Evolutionary conservation across 352 stramenopile species (phyloP).

Genomic region (Globisporangium parvum): DNA sequence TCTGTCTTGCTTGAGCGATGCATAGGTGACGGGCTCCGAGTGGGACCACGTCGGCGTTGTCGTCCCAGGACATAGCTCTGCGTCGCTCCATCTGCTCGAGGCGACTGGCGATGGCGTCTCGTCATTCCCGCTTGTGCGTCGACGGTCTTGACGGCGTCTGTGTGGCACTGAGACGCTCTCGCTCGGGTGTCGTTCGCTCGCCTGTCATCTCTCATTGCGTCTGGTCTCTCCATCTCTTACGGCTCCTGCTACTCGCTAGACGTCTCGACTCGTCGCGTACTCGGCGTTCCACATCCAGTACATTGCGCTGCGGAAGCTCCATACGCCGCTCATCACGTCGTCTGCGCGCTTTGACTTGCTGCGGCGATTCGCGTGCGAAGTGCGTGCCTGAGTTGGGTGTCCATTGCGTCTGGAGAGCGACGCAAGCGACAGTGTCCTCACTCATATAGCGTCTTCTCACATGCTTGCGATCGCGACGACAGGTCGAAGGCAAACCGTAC

Average conservation of each 20-base stretch:
- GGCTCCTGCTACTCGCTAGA: conserved; percentile 5
- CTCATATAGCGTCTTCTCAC: neutral
- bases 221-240: neutral
- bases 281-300: conserved; percentile 41
- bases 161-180: neutral
- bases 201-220: neutral
- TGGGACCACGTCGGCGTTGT: conserved; percentile 65
- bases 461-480: neutral
- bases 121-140: conserved; percentile 33
- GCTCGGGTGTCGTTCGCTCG: too few relatives aligned
- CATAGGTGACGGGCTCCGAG: conserved; percentile 47
- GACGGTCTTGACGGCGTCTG: neutral
- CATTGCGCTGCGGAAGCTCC: conserved; percentile 39
- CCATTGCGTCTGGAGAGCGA: neutral
- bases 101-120: conserved; percentile 63
- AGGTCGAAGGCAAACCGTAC: conserved; percentile 47
- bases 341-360: conserved; percentile 43
- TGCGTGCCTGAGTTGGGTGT: neutral
- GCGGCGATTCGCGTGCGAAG: conserved; percentile 30
- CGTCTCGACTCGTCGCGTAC: conserved; percentile 27
- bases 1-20: neutral
- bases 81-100: conserved; percentile 38
- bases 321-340: conserved; percentile 41
- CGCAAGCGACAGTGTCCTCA: too few relatives aligned
- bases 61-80: conserved; percentile 19